Conservation (phyloP, 768 basidiomycete genomes). For the Tulasnella sp. region DNA sequence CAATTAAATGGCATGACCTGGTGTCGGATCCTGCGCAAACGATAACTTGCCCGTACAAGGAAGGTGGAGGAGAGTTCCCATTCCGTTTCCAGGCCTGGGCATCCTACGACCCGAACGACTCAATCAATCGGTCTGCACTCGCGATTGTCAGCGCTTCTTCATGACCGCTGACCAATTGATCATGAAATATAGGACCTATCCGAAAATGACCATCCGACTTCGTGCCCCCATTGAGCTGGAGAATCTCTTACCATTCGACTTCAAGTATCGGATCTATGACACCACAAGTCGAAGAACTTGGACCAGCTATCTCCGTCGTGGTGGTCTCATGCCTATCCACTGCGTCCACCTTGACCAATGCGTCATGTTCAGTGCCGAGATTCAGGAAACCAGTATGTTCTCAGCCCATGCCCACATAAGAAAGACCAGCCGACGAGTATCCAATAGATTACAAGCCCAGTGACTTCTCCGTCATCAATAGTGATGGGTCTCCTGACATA, state of each 20-base stretch:
- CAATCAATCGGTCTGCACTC: constrained; percentile 39
- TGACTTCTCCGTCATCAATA: constrained; percentile 96
- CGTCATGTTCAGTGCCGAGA: constrained; percentile 70
- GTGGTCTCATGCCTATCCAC: constrained; percentile 93
- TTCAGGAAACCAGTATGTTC: constrained; percentile 76
- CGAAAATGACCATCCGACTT: constrained; percentile 73
- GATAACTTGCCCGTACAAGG: constrained; percentile 73
- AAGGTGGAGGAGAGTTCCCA: constrained; percentile 60
- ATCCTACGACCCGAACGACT: constrained; percentile 55
- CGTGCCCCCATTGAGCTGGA: constrained; percentile 92
- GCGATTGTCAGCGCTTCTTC: neutral
- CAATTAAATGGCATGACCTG: constrained; percentile 78
- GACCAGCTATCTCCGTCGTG: constrained; percentile 84
- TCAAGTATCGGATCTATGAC: constrained; percentile 95
- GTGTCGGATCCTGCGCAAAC: constrained; percentile 54
- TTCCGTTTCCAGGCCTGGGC: constrained; percentile 94
- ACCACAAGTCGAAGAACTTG: constrained; percentile 91
- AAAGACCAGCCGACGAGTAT: neutral
- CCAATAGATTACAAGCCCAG: constrained; percentile 77
- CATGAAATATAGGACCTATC: constrained; percentile 51
- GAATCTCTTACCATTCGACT: constrained; percentile 86
- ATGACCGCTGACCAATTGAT: neutral
- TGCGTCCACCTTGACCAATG: constrained; percentile 87
- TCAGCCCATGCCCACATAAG: neutral
- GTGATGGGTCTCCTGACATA: constrained; percentile 82